Base-by-base conservation (phyloP, 192 early-diverging fungal genomes). In the Rhizoclosmatium globosum region DNA sequence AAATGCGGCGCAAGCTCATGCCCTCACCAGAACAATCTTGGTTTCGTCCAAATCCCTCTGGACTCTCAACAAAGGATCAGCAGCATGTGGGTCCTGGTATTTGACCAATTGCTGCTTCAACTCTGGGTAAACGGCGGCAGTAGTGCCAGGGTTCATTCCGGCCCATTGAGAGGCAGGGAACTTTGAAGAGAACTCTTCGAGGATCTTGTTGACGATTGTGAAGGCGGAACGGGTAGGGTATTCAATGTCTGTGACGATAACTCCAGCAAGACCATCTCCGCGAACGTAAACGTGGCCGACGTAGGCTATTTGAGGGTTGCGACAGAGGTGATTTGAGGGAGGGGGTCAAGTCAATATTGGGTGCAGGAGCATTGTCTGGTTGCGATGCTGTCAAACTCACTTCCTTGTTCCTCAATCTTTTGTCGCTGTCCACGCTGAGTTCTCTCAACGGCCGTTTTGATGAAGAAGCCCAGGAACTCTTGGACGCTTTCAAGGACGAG, bases 11-110 rank as follows among this genome's bases (percentile, higher is more conserved):
- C 9, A 53, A 53, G 17, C 50, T 13, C 9, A 13, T 13, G 17
- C 50, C 50, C 50, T 53, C 50, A 94, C 92, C 87, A 99, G 77
- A 44, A 99, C 93, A 56, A 92, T 92, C 83, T 96, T 99, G 9
- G 97, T 99, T 83, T 99, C 95, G 78, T 99, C 97, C 85, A 99
- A 83, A 83, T 99, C 97, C 79, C 91, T 89, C 86, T 98, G 97
- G 57, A 99, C 94, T 79, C 91, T 89, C 91, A 97, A 91, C 74
- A 98, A 94, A 2, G 92, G 94, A 83, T 99, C 97, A 4, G 93
- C 93, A 71, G 92, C 90, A 68, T 95, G 90, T 47, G 97, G 97
- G 83, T 98, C 95, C 90, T 99, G 97, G 79, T 93, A 94, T 79
- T 93, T 94, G 1, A 43, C 73, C 42, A 99, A 79, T 68, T 94